Percentiles rank a stretch among this genome's conserved stretches.
These are phyloP conservation scores for Peniophora sp. DNA, from an alignment of 1,284 basidiomycete genomes.

Conservation along the genomic window DNA sequence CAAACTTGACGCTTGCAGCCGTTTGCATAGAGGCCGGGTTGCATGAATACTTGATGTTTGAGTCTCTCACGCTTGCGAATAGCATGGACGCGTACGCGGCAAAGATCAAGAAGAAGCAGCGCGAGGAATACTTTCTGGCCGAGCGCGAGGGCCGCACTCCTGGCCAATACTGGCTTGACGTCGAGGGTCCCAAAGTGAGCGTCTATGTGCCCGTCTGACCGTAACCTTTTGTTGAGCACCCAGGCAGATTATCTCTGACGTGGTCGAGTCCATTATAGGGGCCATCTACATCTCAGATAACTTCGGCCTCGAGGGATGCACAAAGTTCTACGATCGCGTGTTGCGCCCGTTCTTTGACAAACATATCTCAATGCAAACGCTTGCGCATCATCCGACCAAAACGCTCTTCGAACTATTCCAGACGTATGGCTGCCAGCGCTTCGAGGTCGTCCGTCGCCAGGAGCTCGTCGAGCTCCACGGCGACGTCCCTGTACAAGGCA, in stretches of 20 bases:
- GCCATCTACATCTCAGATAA: constrained; percentile 70
- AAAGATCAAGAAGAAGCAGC: constrained; percentile 37
- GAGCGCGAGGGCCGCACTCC: constrained; percentile 37
- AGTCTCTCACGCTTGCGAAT: constrained; percentile 40
- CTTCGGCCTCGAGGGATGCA: constrained; percentile 49
- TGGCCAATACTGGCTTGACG: constrained; percentile 69
- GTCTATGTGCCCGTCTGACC: background rate
- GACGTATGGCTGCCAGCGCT: constrained; percentile 57
- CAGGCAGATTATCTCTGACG: constrained; percentile 59
- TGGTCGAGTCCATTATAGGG: constrained; percentile 70
- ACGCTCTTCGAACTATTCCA: constrained; percentile 65
- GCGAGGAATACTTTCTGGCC: constrained; percentile 41
- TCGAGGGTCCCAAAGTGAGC: constrained; percentile 67
- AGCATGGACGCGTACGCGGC: constrained; percentile 48
- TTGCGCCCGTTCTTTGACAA: constrained; percentile 69
- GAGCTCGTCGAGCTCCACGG: constrained; percentile 25
- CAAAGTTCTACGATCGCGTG: constrained; percentile 56
- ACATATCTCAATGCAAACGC: constrained; percentile 59
- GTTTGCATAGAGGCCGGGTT: constrained; percentile 63
- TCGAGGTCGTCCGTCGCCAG: constrained; percentile 41
- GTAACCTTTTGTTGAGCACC: constrained; percentile 2
- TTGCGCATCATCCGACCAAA: constrained; percentile 68
- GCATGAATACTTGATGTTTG: constrained; percentile 51
- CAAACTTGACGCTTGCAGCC: constrained; percentile 65
- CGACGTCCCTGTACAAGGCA: constrained; percentile 41